Evolutionary conservation across 208 protist genomes (phyloP).

Genomic region (Herpetomonas muscarum): DNA sequence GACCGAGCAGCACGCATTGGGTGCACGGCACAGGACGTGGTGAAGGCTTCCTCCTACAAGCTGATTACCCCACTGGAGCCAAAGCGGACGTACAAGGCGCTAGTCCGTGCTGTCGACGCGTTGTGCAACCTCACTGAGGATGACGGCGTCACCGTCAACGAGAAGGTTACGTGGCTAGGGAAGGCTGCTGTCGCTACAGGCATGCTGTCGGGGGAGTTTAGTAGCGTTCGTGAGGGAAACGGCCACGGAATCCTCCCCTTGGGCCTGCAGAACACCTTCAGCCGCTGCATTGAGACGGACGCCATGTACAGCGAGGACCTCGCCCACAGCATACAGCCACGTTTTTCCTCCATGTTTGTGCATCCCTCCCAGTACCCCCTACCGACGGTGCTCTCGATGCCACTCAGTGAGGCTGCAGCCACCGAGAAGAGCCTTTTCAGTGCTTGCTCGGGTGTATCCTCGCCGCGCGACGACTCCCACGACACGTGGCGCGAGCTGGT

Average conservation of each 20-base stretch:
- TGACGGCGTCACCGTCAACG: slow-evolving; percentile 16
- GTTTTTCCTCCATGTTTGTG: neutral
- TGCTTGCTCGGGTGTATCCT: neutral
- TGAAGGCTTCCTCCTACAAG: slow-evolving; percentile 6
- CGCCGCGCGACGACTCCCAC: neutral
- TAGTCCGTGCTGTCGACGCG: slow-evolving; percentile 9
- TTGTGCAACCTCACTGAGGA: slow-evolving; percentile 8
- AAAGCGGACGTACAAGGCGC: neutral
- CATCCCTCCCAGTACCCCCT: neutral
- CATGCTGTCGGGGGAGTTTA: neutral
- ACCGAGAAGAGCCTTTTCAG: too few species aligned
- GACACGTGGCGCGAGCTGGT: neutral
- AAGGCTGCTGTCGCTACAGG: slow-evolving; percentile 6
- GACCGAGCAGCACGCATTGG: neutral
- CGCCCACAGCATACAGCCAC: neutral
- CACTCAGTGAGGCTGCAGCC: neutral
- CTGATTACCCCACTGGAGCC: slow-evolving; percentile 14
- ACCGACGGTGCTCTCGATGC: neutral
- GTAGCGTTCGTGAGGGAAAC: too few species aligned
- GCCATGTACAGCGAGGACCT: neutral
- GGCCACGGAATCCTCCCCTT: neutral
- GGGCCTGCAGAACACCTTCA: neutral
- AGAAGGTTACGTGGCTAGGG: slow-evolving; percentile 22
- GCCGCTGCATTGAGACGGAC: neutral
- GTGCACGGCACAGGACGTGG: neutral